Evolutionary conservation across 2,329 filamentous ascomycete genomes (phyloP).

Genomic region (Pseudovirgaria hyperparasitica): DNA sequence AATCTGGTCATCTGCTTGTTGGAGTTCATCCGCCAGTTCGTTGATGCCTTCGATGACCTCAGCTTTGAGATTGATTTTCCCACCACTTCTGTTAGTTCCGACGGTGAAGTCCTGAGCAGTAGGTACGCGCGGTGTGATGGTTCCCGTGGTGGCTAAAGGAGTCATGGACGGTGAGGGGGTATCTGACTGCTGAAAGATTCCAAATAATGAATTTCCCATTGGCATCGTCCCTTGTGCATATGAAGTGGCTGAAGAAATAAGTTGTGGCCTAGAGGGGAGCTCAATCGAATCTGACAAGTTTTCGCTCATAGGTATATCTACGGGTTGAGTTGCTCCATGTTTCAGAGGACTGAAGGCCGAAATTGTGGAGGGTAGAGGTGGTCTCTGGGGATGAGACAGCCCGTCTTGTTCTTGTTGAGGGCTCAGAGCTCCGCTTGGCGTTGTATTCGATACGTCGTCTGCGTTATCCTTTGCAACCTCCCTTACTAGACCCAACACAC

Average conservation of each 20-base stretch:
- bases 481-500: conserved; percentile 79
- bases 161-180: conserved; percentile 32
- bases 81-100: conserved; percentile 24
- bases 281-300: conserved; percentile 23
- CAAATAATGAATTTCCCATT: conserved; percentile 66
- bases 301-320: conserved; percentile 15
- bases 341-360: conserved; percentile 35
- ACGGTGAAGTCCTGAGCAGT: conserved; percentile 25
- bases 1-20: conserved; percentile 86
- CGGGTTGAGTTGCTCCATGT: conserved; percentile 25
- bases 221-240: conserved; percentile 45
- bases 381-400: conserved; percentile 21
- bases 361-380: conserved; percentile 26
- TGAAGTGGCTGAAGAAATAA: conserved; percentile 49
- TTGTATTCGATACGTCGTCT: conserved; percentile 45
- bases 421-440: conserved; percentile 49
- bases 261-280: conserved; percentile 40
- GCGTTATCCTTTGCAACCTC: conserved; percentile 78
- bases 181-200: conserved; percentile 61
- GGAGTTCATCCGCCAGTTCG: conserved; percentile 91
- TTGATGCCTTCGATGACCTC: conserved; percentile 90
- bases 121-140: conserved; percentile 18
- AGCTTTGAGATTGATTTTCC: conserved; percentile 60
- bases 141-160: conserved; percentile 35
- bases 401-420: conserved; percentile 23